These are phyloP conservation scores for Pulveroboletus sp. DNA, from an alignment of 768 basidiomycete genomes.

Conservation along the genomic window DNA sequence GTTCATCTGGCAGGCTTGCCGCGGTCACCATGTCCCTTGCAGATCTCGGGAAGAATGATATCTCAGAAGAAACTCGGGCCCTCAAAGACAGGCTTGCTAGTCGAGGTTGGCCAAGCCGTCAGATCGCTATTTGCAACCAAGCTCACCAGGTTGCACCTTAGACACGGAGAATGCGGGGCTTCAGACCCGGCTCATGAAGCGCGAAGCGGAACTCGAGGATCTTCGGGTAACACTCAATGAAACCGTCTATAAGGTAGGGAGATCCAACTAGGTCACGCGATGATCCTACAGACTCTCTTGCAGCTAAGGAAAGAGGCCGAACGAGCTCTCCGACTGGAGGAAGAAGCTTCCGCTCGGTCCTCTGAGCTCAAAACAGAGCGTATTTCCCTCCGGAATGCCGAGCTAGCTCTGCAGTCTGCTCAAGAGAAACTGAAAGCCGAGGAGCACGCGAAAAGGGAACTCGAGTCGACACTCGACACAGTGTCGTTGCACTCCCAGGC, in stretches of 20 bases:
- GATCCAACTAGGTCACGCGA: not conserved
- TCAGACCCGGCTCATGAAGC: conserved; percentile 32
- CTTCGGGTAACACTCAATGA: conserved; percentile 32
- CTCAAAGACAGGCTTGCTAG: conserved; percentile 35
- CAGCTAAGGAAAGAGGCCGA: conserved; percentile 57
- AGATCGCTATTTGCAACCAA: not conserved
- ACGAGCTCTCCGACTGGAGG: conserved; percentile 52
- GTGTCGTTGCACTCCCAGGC: conserved; percentile 51
- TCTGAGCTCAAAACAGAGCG: conserved; percentile 56
- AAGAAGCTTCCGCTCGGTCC: conserved; percentile 42
- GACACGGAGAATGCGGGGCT: conserved; percentile 36
- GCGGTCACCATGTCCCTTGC: conserved; percentile 32
- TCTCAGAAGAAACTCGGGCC: conserved; percentile 35
- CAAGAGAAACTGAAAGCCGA: conserved; percentile 49
- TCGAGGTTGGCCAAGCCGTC: conserved; percentile 28
- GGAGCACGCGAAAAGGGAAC: conserved; percentile 46
- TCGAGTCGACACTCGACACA: conserved; percentile 52
- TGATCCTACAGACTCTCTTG: conserved; percentile 5
- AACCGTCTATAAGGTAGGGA: conserved; percentile 33
- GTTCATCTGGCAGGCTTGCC: conserved; percentile 13
- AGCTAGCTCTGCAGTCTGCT: conserved; percentile 42
- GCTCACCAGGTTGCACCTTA: conserved; percentile 14
- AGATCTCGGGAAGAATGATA: conserved; percentile 37
- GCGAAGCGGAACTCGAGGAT: conserved; percentile 34
- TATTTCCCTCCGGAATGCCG: conserved; percentile 47